Base-by-base conservation (phyloP, 2,329 filamentous ascomycete species). In the Tolypocladium album region DNA sequence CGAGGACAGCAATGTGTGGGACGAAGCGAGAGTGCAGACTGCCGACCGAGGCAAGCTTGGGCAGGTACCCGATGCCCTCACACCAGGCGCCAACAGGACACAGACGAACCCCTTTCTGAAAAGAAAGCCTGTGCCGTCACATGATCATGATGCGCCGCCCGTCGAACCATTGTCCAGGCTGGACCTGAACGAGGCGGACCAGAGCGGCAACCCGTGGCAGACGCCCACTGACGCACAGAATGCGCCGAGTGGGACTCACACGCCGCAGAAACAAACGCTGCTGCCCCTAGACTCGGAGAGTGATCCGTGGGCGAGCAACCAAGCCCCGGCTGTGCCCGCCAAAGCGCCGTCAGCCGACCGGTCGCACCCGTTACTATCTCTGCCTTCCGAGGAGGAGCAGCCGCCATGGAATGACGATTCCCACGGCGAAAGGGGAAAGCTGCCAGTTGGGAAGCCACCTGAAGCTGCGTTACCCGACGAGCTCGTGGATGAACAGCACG, bases 41-140 rank as follows among this genome's bases (percentile, higher is more conserved):
- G 43, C n/a, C 6, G 61, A 60, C 45, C 22, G 55, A 27, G 56
- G 59, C 20, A 60, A 50, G 1, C 39, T 60, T 1, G 59, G 64
- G 58, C 66, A 69, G 34, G 65, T 72, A 2, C 74, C 76, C 3
- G 64, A 69, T 24, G 62, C 67, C 2, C 65, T 76, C 58, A 70
- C 67, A 40, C 74, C 76, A 31, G 73, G 70, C 58, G 67, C 62
- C 15, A 65, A 67, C 11, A 70, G 71, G 43, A 65, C 68, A 34
- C 75, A 79, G 60, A 82, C 80, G 24, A 84, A 84, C 58, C 82
- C 82, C 0, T 84, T 84, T 67, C 65, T 75, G 27, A 80, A 79
- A 62, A 78, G 79, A 60, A 81, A 80, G 63, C 64, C 64, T 11
- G 56, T 65, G 45, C 58, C 61, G 15, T 61, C 55, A 50, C 47